Evolutionary conservation across 805 yeast genomes (phyloP), one percentile per base, ranked within the genome.

Genomic region (Yamadazyma ubonensis): DNA sequence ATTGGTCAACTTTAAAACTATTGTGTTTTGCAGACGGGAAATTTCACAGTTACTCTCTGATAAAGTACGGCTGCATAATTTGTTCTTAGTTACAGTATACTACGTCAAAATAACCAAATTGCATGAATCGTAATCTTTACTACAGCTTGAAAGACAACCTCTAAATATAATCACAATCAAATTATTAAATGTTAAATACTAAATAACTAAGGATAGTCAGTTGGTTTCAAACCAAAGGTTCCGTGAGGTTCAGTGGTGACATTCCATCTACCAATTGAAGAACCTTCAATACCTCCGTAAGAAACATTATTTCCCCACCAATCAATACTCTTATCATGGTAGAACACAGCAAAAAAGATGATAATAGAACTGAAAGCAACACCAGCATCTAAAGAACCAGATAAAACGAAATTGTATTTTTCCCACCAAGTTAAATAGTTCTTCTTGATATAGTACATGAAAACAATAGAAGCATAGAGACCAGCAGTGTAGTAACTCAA

Each of bases 281-380:
- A 67, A 33, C 53, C 56, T 36, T 72, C 76, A 28, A 60, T 39
- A 41, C 76, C 76, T 1, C 33, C 48, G 35, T 48, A 52, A 0
- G 53, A 29, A 9, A 54, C 59, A 22, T 34, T 38, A 36, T 54
- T 56, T 4, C 65, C 65, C 66, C 66, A 59, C 66, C 65, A 61
- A n/a, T 19, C 30, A 27, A 63, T 48, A 19, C 43, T 35, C 41
- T 55, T 61, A 9, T 49, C 58, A 34, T 63, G 56, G 39, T 61
- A 65, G 39, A 59, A 59, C 4, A 63, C 68, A 2, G 69, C 63
- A 45, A 65, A 65, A 54, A 63, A 65, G 21, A 65, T 59, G 39
- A 65, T 63, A 39, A 65, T 50, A 11, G 58, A 46, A 46, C 60
- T 46, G 37, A 63, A 62, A 11, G 68, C 70, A 29, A 63, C 53